A percentile compares a stretch with the other conserved stretches of the same genome.
Evolutionary conservation across 2,329 filamentous ascomycete genomes (phyloP).

Genomic region (Emergomyces orientalis): DNA sequence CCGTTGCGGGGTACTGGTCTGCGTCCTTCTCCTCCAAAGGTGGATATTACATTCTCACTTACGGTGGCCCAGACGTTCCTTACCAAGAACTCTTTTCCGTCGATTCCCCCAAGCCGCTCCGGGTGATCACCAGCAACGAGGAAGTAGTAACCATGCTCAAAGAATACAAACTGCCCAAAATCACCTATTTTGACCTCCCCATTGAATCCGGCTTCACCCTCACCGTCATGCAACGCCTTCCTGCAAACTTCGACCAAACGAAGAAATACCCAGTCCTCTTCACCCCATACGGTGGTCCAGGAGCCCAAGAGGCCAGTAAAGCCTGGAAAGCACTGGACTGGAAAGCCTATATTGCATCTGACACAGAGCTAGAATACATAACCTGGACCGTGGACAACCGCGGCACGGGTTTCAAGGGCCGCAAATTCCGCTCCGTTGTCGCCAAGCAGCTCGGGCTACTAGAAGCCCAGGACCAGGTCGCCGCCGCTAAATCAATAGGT

Average conservation of each 20-base stretch:
- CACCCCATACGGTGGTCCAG: slow-evolving; percentile 59
- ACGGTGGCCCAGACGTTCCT: slow-evolving; percentile 57
- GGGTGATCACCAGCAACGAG: slow-evolving; percentile 53
- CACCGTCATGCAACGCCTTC: slow-evolving; percentile 57
- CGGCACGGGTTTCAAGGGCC: slow-evolving; percentile 56
- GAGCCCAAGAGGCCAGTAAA: slow-evolving; percentile 53
- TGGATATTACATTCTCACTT: slow-evolving; percentile 57
- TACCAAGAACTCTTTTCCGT: slow-evolving; percentile 58
- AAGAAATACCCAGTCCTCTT: slow-evolving; percentile 60
- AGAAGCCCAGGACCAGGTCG: slow-evolving; percentile 59
- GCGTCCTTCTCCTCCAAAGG: slow-evolving; percentile 56
- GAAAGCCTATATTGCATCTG: slow-evolving; percentile 56
- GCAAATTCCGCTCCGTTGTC: slow-evolving; percentile 52
- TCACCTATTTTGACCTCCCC: slow-evolving; percentile 53
- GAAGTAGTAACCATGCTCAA: slow-evolving; percentile 47
- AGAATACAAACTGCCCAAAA: slow-evolving; percentile 54
- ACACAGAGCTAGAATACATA: slow-evolving; percentile 59
- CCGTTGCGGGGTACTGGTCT: slow-evolving; percentile 49
- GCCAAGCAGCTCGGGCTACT: slow-evolving; percentile 52
- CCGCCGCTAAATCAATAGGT: slow-evolving; percentile 51
- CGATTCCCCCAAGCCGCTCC: slow-evolving; percentile 45
- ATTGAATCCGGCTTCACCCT: slow-evolving; percentile 53
- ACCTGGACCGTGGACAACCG: slow-evolving; percentile 61
- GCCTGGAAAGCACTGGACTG: slow-evolving; percentile 47
- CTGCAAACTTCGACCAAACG: slow-evolving; percentile 52